These are phyloP conservation scores for Gymnopilus junonius DNA, from an alignment of 768 basidiomycete species.

Conservation along the genomic window DNA sequence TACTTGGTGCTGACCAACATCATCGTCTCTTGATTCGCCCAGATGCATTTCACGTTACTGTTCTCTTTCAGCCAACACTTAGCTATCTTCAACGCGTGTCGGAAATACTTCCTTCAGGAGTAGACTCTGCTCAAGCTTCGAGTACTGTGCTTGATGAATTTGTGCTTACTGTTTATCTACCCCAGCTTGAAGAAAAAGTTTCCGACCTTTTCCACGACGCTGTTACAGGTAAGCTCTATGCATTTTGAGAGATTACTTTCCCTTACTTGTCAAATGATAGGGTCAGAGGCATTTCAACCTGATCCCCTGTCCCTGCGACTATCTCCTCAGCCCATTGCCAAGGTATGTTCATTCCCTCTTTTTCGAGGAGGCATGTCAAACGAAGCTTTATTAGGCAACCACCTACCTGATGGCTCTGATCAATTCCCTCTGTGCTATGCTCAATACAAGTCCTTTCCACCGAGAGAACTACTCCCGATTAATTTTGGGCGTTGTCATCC, in stretches of 20 bases:
- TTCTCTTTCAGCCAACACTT: slow-evolving; percentile 93
- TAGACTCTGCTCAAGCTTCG: slow-evolving; percentile 67
- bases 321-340: slow-evolving; percentile 76
- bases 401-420: slow-evolving; percentile 87
- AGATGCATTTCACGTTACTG: slow-evolving; percentile 92
- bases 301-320: slow-evolving; percentile 71
- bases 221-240: slow-evolving; percentile 59
- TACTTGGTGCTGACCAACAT: slow-evolving; percentile 73
- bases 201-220: slow-evolving; percentile 85
- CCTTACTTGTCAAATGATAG: slow-evolving; percentile 37
- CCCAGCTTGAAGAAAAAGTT: slow-evolving; percentile 95
- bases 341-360: slow-evolving; percentile 48
- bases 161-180: slow-evolving; percentile 89
- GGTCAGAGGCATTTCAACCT: slow-evolving; percentile 85
- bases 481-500: slow-evolving; percentile 91
- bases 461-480: slow-evolving; percentile 93
- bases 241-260: neutral
- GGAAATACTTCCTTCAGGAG: slow-evolving; percentile 72
- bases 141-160: slow-evolving; percentile 88
- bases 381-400: slow-evolving; percentile 56
- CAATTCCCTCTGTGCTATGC: slow-evolving; percentile 91
- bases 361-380: neutral
- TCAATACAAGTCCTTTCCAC: slow-evolving; percentile 91
- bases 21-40: slow-evolving; percentile 88
- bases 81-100: slow-evolving; percentile 78